Evolutionary conservation across 495 filamentous ascomycete genomes (phyloP).

Genomic region (Stereocaulon alpinum): DNA sequence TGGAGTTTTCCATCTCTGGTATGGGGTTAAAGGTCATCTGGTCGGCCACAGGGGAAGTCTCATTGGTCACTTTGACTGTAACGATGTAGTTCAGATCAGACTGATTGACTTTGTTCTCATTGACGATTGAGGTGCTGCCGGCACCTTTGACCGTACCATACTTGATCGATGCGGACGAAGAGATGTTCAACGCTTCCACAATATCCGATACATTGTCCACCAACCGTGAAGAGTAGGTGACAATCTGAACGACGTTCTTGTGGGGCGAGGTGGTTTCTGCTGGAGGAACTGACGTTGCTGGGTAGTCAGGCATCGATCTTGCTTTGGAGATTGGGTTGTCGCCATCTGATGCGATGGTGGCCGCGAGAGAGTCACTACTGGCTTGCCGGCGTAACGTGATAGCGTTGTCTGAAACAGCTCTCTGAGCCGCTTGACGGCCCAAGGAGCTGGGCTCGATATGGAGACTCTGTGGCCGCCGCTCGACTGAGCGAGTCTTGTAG

Average conservation of each 20-base stretch:
- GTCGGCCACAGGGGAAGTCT: slow-evolving; percentile 18
- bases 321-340: neutral
- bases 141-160: slow-evolving; percentile 29
- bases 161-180: slow-evolving; percentile 27
- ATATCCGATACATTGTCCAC: slow-evolving; percentile 31
- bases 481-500: neutral
- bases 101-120: slow-evolving; percentile 29
- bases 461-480: neutral
- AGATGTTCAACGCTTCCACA: slow-evolving; percentile 29
- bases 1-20: slow-evolving; percentile 19
- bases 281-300: neutral
- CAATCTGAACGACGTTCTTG: slow-evolving; percentile 18
- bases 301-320: neutral
- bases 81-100: slow-evolving; percentile 31
- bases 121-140: slow-evolving; percentile 27
- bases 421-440: neutral
- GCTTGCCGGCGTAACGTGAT: neutral
- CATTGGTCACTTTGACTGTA: slow-evolving; percentile 31
- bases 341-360: neutral
- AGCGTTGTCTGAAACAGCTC: neutral
- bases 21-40: slow-evolving; percentile 27
- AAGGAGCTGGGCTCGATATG: neutral
- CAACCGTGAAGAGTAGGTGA: slow-evolving; percentile 28
- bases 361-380: neutral
- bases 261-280: neutral